Percentiles rank a stretch among this genome's conserved stretches.
Evolutionary conservation across 2,329 filamentous ascomycete species (phyloP).

Genomic region (Microdochium bolleyi): DNA sequence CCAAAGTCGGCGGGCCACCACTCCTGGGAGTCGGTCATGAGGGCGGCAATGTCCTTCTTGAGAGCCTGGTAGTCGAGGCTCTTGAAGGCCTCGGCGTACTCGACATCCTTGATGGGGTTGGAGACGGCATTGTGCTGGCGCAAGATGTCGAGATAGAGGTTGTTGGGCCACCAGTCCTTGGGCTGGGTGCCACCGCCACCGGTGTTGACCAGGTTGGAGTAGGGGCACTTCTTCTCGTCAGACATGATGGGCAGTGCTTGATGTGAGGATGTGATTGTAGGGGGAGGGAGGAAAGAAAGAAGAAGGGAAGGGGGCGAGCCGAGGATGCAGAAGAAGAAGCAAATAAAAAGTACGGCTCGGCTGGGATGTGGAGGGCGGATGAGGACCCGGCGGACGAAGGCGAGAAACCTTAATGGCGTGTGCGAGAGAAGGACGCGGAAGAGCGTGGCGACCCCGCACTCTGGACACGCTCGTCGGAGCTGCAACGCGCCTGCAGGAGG

Average conservation of each 20-base stretch:
- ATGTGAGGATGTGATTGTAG: not conserved
- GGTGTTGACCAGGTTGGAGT: conserved; percentile 23
- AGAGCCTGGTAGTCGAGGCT: conserved; percentile 60
- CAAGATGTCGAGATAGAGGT: conserved; percentile 61
- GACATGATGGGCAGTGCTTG: conserved; percentile 8
- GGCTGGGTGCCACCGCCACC: conserved; percentile 60
- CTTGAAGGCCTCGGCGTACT: conserved; percentile 68
- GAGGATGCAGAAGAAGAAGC: not conserved
- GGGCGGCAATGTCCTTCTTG: conserved; percentile 64
- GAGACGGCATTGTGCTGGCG: conserved; percentile 59
- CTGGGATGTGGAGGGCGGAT: too few relatives aligned
- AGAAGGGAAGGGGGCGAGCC: not conserved
- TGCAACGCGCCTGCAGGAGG: too few relatives aligned
- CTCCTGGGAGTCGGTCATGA: conserved; percentile 74
- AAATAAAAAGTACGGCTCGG: not conserved
- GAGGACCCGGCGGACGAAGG: too few relatives aligned
- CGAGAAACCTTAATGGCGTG: not conserved
- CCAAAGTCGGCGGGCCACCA: conserved; percentile 80
- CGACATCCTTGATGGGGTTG: conserved; percentile 63
- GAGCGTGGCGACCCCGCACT: too few relatives aligned
- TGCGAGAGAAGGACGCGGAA: not conserved
- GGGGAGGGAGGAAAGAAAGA: not conserved
- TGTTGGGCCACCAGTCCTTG: conserved; percentile 67
- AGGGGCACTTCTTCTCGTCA: conserved; percentile 19
- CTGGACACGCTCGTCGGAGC: too few relatives aligned